phyloP scores from a whole-genome alignment of 768 basidiomycete genomes.

The Boletus edulis region DNA sequence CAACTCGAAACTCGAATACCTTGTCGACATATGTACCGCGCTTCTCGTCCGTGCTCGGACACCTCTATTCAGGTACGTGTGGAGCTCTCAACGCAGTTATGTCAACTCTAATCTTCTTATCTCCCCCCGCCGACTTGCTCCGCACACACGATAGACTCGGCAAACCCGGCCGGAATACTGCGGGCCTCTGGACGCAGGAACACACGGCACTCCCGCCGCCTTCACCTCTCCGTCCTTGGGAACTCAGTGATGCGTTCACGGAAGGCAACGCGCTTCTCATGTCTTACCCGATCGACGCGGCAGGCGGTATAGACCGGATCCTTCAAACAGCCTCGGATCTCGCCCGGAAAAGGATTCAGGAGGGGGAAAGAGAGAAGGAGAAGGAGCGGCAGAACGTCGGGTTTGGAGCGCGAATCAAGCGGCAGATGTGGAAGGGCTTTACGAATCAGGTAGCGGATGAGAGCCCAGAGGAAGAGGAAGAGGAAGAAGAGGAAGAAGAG shows the following conservation, averaged over 20 bases:
- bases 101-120: not conserved
- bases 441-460: slow-evolving; percentile 47
- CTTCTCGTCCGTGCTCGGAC: slow-evolving; percentile 62
- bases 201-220: slow-evolving; percentile 34
- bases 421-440: slow-evolving; percentile 68
- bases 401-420: slow-evolving; percentile 55
- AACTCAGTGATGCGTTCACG: slow-evolving; percentile 61
- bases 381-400: slow-evolving; percentile 36
- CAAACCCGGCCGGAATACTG: slow-evolving; percentile 40
- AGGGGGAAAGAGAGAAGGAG: slow-evolving; percentile 26
- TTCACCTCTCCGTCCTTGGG: slow-evolving; percentile 46
- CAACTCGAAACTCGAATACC: slow-evolving; percentile 62
- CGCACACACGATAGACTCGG: slow-evolving; percentile 44
- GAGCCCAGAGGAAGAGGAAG: slow-evolving; percentile 27
- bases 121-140: not conserved
- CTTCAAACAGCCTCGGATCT: slow-evolving; percentile 67
- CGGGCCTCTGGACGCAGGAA: slow-evolving; percentile 57
- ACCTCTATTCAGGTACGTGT: slow-evolving; percentile 52
- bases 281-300: slow-evolving; percentile 58
- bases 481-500: slow-evolving; percentile 38
- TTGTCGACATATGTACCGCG: slow-evolving; percentile 68
- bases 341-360: slow-evolving; percentile 46
- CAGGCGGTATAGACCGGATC: slow-evolving; percentile 69
- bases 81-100: not conserved
- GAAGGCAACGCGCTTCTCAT: slow-evolving; percentile 66